Evolutionary conservation across 371 early-diverging fungal genomes (phyloP).

Genomic region (Dinochytrium kinnereticum): DNA sequence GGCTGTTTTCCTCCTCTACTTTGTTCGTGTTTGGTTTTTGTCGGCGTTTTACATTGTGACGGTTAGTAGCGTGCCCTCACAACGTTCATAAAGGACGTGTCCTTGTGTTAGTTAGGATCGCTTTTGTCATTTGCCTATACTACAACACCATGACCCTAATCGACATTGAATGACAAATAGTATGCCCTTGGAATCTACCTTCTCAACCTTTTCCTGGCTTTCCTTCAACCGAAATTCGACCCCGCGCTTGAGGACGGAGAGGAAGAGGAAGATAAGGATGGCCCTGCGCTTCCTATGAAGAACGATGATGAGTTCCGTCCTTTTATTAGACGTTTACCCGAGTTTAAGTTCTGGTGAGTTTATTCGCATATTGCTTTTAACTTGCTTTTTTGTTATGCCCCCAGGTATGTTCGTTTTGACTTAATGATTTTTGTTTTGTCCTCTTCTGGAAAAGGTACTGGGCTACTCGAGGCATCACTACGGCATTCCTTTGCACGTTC

Average conservation of each 20-base stretch:
- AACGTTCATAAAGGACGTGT: too few relatives aligned
- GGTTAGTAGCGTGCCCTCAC: conserved; percentile 47
- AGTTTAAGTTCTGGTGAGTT: conserved; percentile 98
- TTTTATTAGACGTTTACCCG: conserved; percentile 98
- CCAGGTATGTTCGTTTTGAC: conserved; percentile 1
- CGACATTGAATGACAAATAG: too few relatives aligned
- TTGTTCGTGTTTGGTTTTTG: conserved; percentile 77
- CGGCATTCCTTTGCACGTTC: conserved; percentile 84
- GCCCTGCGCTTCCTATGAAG: conserved; percentile 79
- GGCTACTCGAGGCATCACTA: conserved; percentile 77
- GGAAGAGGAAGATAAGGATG: conserved; percentile 75
- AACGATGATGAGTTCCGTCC: conserved; percentile 98
- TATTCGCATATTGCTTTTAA: not conserved
- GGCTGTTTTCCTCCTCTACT: conserved; percentile 69
- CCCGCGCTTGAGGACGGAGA: conserved; percentile 82
- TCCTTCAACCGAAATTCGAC: conserved; percentile 95
- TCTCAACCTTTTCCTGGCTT: conserved; percentile 91
- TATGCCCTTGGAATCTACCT: conserved; percentile 91
- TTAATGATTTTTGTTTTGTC: not conserved
- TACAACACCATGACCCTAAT: too few relatives aligned
- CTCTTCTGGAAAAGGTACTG: conserved; percentile 64
- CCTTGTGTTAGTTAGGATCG: not conserved
- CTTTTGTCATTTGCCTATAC: conserved; percentile 11
- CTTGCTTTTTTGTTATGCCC: too few relatives aligned
- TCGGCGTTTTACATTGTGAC: conserved; percentile 97